A percentile compares a stretch with the other conserved stretches of the same genome.
Conservation (phyloP, 2,329 filamentous ascomycete species). For the Penicillium polonicum region DNA sequence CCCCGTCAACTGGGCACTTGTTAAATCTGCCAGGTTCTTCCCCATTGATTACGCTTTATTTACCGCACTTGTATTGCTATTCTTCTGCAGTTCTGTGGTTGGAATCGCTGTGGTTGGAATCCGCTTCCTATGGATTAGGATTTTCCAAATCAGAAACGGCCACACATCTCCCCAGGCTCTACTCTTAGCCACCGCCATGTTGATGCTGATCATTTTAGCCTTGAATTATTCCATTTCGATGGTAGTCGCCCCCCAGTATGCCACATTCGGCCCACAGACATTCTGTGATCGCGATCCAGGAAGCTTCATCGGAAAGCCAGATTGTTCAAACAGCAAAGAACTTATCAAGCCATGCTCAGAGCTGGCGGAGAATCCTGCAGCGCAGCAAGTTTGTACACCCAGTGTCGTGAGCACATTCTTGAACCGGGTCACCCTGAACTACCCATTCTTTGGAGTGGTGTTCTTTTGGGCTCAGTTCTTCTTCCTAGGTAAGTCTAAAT, state of each 20-base stretch:
- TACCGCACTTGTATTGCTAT: slow-evolving; percentile 75
- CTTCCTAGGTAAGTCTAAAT: slow-evolving; percentile 63
- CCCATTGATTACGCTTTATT: slow-evolving; percentile 91
- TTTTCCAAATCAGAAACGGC: slow-evolving; percentile 88
- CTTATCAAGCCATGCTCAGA: slow-evolving; percentile 83
- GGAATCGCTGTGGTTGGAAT: slow-evolving; percentile 87
- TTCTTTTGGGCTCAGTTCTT: slow-evolving; percentile 95
- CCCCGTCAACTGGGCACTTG: slow-evolving; percentile 85
- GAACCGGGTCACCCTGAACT: slow-evolving; percentile 88
- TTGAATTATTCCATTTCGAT: slow-evolving; percentile 92
- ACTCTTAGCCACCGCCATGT: slow-evolving; percentile 83
- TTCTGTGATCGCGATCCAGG: slow-evolving; percentile 75
- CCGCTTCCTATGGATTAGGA: slow-evolving; percentile 89
- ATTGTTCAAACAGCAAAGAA: slow-evolving; percentile 66
- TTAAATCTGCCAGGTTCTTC: slow-evolving; percentile 77
- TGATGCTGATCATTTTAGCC: slow-evolving; percentile 84
- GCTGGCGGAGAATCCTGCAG: slow-evolving; percentile 65
- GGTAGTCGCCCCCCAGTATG: slow-evolving; percentile 93
- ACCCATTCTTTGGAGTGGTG: slow-evolving; percentile 90
- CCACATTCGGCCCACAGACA: slow-evolving; percentile 89
- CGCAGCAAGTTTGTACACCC: slow-evolving; percentile 81
- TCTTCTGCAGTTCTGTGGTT: slow-evolving; percentile 84
- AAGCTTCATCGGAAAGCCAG: slow-evolving; percentile 64
- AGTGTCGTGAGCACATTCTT: slow-evolving; percentile 89
- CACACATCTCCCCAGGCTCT: slow-evolving; percentile 89